phyloP scores from a whole-genome alignment of 2,329 filamentous ascomycete species.

The Ceratocystis ficicola region DNA sequence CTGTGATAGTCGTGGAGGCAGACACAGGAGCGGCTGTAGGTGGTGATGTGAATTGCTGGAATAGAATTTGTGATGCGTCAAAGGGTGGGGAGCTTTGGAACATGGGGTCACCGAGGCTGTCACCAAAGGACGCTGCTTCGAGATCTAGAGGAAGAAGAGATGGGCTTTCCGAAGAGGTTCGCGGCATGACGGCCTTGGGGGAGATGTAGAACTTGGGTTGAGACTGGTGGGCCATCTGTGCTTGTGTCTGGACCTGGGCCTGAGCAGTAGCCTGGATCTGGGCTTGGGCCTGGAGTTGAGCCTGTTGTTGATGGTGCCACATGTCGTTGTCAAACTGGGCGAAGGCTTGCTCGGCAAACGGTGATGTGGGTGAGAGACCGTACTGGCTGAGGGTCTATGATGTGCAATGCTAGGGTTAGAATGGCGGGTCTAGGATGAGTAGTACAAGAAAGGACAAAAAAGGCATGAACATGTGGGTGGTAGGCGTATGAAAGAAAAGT shows the following conservation, averaged over 20 bases:
- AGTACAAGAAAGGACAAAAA: not conserved
- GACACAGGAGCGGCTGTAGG: not conserved
- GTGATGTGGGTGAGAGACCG: slow-evolving; percentile 13
- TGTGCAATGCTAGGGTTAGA: not conserved
- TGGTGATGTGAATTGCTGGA: slow-evolving; percentile 12
- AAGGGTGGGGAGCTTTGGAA: slow-evolving; percentile 18
- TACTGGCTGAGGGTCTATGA: slow-evolving; percentile 1
- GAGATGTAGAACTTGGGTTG: slow-evolving; percentile 19
- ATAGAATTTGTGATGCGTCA: slow-evolving; percentile 15
- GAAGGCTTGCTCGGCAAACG: slow-evolving; percentile 14
- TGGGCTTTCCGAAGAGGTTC: slow-evolving; percentile 16
- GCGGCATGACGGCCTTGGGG: slow-evolving; percentile 19
- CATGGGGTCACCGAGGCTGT: slow-evolving; percentile 10
- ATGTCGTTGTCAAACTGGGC: slow-evolving; percentile 14
- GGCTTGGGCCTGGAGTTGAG: not conserved
- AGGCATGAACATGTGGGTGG: not conserved
- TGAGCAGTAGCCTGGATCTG: not conserved
- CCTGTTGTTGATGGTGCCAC: slow-evolving; percentile 12
- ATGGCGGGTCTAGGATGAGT: not conserved
- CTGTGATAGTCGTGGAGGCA: not conserved
- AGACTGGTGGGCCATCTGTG: not conserved
- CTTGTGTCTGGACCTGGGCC: not conserved
- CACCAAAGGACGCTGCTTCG: slow-evolving; percentile 10
- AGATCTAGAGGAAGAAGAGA: slow-evolving; percentile 17
- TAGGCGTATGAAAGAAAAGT: not conserved